phyloP scores from a whole-genome alignment of 768 basidiomycete species.

The Gloeopeniophorella convolvens region DNA sequence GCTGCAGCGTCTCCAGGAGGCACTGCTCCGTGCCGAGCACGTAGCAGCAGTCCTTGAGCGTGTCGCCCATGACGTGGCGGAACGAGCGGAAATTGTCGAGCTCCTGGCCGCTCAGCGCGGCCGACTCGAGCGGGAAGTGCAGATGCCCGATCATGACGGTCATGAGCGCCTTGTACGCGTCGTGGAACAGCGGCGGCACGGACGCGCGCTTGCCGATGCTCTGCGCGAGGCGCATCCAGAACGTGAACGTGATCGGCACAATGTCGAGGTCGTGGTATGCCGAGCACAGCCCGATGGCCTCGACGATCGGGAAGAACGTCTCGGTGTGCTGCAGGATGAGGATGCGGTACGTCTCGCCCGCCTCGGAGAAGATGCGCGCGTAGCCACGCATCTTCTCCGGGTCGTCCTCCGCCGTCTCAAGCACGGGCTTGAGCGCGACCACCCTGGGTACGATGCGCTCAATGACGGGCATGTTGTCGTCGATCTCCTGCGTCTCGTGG shows the following conservation, averaged over 20 bases:
- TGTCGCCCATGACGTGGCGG: conserved; percentile 98
- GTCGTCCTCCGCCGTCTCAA: conserved; percentile 63
- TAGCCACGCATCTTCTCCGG: conserved; percentile 84
- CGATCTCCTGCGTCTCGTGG: conserved; percentile 96
- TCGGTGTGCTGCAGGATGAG: conserved; percentile 86
- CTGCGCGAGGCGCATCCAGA: conserved; percentile 97
- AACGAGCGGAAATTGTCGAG: conserved; percentile 91
- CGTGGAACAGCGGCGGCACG: conserved; percentile 68
- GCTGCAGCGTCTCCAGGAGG: conserved; percentile 70
- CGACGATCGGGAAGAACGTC: conserved; percentile 90
- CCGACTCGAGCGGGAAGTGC: conserved; percentile 77
- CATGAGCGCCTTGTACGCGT: conserved; percentile 83
- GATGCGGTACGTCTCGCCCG: conserved; percentile 91
- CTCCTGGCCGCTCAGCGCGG: conserved; percentile 69
- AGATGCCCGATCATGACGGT: conserved; percentile 82
- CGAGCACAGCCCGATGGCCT: conserved; percentile 90
- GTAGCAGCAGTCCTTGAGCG: conserved; percentile 95
- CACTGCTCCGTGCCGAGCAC: conserved; percentile 87
- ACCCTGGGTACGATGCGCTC: conserved; percentile 84
- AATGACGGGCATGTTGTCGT: conserved; percentile 88
- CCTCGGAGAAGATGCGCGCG: conserved; percentile 92
- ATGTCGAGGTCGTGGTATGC: conserved; percentile 92
- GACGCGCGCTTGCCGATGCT: conserved; percentile 71
- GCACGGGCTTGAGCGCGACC: conserved; percentile 58
- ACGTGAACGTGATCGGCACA: conserved; percentile 94